phyloP scores from a whole-genome alignment of 2,329 filamentous ascomycete species.

The Sporothrix schenckii region DNA sequence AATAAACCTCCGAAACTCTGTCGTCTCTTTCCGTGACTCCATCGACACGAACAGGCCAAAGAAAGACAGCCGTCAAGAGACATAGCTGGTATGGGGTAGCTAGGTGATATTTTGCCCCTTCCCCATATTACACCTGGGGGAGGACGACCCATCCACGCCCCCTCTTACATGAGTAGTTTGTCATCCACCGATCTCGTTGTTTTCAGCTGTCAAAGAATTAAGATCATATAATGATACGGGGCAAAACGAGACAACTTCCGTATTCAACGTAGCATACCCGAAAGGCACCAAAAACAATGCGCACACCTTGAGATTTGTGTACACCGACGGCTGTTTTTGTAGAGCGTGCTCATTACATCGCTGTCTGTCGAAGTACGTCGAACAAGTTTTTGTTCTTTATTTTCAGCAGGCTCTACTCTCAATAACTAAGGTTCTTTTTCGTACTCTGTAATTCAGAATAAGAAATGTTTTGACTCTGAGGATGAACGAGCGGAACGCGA shows the following conservation, averaged over 20 bases:
- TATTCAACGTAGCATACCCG: background rate
- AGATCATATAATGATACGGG: background rate
- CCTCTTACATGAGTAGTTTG: conserved; percentile 25
- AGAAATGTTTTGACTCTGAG: background rate
- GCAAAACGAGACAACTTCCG: background rate
- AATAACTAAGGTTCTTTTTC: background rate
- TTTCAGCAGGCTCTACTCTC: background rate
- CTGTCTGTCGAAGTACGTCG: background rate
- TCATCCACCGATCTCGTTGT: conserved; percentile 11
- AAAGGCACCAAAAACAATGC: background rate
- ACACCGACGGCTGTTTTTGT: background rate
- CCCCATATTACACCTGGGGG: background rate
- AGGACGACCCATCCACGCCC: conserved; percentile 21
- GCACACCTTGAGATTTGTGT: background rate
- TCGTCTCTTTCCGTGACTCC: background rate
- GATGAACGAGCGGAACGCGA: background rate
- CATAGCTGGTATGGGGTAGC: background rate
- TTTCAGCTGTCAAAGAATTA: conserved; percentile 23
- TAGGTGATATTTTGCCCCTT: background rate
- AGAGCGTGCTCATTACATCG: background rate
- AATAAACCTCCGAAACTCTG: background rate
- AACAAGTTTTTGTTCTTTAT: background rate
- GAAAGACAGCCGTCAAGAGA: conserved; percentile 8
- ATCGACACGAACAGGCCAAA: conserved; percentile 5
- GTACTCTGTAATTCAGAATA: background rate